Base-by-base conservation (phyloP, 306 rosid species). In the Fagus sylvatica region DNA sequence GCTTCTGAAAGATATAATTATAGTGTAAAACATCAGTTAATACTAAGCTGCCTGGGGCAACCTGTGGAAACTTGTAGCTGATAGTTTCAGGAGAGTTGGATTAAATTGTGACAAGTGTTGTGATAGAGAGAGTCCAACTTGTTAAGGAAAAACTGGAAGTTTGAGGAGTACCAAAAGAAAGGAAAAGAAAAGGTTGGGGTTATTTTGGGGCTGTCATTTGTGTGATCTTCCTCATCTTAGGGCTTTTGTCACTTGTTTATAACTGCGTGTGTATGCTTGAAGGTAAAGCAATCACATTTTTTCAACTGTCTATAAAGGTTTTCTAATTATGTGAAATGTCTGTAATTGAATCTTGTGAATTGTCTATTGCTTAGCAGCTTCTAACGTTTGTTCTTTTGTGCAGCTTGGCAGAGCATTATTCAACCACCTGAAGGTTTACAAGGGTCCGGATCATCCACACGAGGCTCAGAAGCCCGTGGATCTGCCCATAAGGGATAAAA, bases 361-460 rank as follows among this genome's bases (percentile, higher is more conserved):
- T 61, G 9, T 32, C 7, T 53, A 4, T 67, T 71, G 8, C 65
- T 57, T 57, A 11, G 41, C 34, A 13, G 48, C 32, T 65, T 65
- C 28, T 16, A 37, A 39, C 7, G 70, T 65, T 46, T 6, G 22
- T 65, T 37, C 70, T 37, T 33, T 22, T 79, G 37, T 89, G 93
- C 96, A 96, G 97, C 99, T 96, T 86, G 99, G 99, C 75, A 90
- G 98, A 78, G 83, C 74, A 36, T 91, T 96, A 55, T 96, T 96
- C 89, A 93, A 88, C 84, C 98, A 91, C 86, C 82, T 96, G 37
- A 96, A 96, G 93, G 98, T 96, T 56, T 96, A 96, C 75, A 80
- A 79, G 77, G 97, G 99, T 36, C 94, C 92, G 1, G 91, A 91
- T 72, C 99, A 96, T 84, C 99, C 98, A 36, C 99, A 93, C 6